Evolutionary conservation across 805 yeast genomes (phyloP).

Genomic region (Candida tammaniensis): DNA sequence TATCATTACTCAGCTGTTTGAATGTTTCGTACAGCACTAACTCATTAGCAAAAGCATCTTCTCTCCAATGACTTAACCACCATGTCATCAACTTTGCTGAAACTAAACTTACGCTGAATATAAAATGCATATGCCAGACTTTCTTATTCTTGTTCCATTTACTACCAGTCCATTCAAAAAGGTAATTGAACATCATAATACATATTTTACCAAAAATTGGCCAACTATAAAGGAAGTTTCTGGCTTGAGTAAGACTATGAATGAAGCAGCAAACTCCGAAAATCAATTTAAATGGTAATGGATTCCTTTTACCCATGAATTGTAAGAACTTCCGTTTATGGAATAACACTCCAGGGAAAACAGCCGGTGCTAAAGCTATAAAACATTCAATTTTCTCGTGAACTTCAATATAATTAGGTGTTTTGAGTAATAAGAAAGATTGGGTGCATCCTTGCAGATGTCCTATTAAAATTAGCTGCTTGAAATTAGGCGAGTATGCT

Average conservation of each 20-base stretch:
- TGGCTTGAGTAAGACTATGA: conserved; percentile 65
- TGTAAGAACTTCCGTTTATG: conserved; percentile 59
- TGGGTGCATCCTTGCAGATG: conserved; percentile 97
- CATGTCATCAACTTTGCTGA: conserved; percentile 82
- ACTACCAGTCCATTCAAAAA: conserved; percentile 83
- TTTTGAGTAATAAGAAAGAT: conserved; percentile 64
- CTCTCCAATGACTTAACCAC: conserved; percentile 64
- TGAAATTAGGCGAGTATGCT: conserved; percentile 33
- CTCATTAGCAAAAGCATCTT: conserved; percentile 39
- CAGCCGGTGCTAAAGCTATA: conserved; percentile 85
- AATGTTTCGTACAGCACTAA: conserved; percentile 32
- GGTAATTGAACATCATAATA: conserved; percentile 79
- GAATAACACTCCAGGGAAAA: conserved; percentile 78
- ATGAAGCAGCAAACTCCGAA: conserved; percentile 81
- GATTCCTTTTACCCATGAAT: conserved; percentile 55
- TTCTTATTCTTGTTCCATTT: conserved; percentile 63
- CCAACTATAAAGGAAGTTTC: conserved; percentile 41
- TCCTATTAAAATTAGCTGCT: conserved; percentile 61
- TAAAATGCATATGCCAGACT: conserved; percentile 69
- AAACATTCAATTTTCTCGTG: conserved; percentile 62
- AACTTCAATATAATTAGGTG: conserved; percentile 27
- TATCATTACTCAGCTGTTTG: conserved; percentile 23
- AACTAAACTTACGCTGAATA: conserved; percentile 83
- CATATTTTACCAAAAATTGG: conserved; percentile 58
- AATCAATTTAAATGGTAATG: conserved; percentile 42